These are phyloP conservation scores for Psophocarpus tetragonolobus DNA, from an alignment of 306 rosid species.

Conservation along the genomic window DNA sequence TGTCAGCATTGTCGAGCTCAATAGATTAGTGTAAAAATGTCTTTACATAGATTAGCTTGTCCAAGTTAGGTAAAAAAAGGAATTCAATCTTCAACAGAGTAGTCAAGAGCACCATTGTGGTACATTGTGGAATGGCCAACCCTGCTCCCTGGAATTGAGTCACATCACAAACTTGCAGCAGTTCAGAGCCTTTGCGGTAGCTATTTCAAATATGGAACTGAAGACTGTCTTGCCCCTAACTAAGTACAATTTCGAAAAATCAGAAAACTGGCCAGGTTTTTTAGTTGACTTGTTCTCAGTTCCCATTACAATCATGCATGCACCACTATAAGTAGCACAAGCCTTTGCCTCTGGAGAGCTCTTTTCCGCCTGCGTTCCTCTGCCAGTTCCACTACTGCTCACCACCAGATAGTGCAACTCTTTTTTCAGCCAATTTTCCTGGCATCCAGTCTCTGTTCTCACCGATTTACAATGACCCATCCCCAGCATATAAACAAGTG, in stretches of 20 bases:
- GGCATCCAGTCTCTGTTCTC: neutral
- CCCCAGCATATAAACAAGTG: neutral
- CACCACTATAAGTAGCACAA: neutral
- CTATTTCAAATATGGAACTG: neutral
- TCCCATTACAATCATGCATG: neutral
- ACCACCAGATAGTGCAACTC: neutral
- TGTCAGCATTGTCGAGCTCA: neutral
- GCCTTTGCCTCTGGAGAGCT: neutral
- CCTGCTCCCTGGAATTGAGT: neutral
- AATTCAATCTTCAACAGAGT: neutral
- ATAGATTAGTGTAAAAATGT: neutral
- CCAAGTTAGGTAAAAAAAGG: neutral
- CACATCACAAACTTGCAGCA: neutral
- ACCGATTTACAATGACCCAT: neutral
- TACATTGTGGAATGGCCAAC: neutral
- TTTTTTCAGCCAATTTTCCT: neutral
- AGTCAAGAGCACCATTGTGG: neutral
- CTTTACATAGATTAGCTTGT: neutral
- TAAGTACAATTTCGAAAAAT: neutral
- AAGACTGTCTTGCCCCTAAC: neutral
- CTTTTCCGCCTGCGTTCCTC: neutral
- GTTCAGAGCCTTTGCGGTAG: neutral
- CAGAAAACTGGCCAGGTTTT: neutral
- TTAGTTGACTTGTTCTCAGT: neutral
- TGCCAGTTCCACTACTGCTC: neutral